These are phyloP conservation scores for Candida dendrica DNA, from an alignment of 805 yeast genomes.

Conservation along the genomic window DNA sequence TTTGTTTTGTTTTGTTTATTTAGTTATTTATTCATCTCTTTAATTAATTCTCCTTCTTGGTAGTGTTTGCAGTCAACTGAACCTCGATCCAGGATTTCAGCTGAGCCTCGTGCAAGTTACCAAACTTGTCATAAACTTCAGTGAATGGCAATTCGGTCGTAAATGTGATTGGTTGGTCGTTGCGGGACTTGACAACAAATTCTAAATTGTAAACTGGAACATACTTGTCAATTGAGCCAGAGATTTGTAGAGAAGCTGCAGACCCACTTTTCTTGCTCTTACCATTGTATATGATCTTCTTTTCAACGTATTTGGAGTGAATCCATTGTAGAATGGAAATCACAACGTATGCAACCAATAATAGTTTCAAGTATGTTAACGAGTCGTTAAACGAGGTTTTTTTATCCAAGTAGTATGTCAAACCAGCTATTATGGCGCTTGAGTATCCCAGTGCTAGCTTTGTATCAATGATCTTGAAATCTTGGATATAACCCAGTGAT, in stretches of 20 bases:
- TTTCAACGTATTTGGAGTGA: constrained; percentile 29
- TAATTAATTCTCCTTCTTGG: constrained; percentile 32
- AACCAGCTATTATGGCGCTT: constrained; percentile 42
- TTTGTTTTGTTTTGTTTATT: too few species aligned
- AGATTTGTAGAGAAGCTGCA: constrained; percentile 18
- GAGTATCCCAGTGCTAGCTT: constrained; percentile 44
- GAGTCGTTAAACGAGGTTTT: constrained; percentile 37
- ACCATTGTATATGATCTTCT: constrained; percentile 40
- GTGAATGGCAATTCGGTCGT: constrained; percentile 17
- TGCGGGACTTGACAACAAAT: constrained; percentile 20
- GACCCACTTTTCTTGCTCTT: constrained; percentile 20
- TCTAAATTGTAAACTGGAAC: constrained; percentile 39
- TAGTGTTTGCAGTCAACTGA: constrained; percentile 27
- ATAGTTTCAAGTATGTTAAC: constrained; percentile 29
- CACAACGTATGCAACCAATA: constrained; percentile 33
- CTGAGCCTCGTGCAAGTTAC: constrained; percentile 35
- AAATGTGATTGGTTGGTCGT: constrained; percentile 7
- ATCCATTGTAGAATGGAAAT: constrained; percentile 33
- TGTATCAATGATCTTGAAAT: constrained; percentile 34
- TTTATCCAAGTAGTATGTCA: constrained; percentile 44
- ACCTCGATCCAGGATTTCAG: constrained; percentile 30
- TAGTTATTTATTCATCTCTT: too few species aligned
- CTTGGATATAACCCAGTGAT: constrained; percentile 34
- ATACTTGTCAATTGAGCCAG: constrained; percentile 28
- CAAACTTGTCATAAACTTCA: constrained; percentile 31